Base-by-base conservation (phyloP, 1,284 basidiomycete species). In the Irpex rosettiformis region DNA sequence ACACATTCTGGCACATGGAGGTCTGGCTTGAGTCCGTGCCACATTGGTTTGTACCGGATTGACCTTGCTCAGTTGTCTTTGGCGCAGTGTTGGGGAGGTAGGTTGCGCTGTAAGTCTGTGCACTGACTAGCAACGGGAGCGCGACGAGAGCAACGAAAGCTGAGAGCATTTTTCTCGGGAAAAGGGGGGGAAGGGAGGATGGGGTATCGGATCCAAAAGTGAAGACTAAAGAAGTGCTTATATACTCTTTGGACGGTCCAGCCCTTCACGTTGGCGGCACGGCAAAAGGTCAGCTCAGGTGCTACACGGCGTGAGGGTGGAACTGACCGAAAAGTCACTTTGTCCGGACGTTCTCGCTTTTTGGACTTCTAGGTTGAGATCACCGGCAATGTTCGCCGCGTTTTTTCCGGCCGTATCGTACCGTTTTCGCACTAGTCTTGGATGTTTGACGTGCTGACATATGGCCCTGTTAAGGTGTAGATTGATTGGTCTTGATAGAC, bases 1-100 rank as follows among this genome's bases (percentile, higher is more conserved):
- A 87, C 2, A 79, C 81, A 64, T 85, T 86, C 65, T 91, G 89
- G 71, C 88, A 91, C 60, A 73, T 71, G 3, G 84, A 86, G 8
- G 75, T 76, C 70, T 86, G 84, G 67, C 75, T 80, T 28, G 76
- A 73, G n/a, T 70, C 73, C 2, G 80, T 79, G 8, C 83, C 85
- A 71, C 89, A 91, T 56, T 77, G 72, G 68, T 88, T 85, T 18
- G 83, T 84, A n/a, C 85, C 86, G 27, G 77, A 63, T 69, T 88
- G 88, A 24, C 85, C 88, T 42, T 80, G 68, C 67, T 89, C 80
- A 5, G 80, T 77, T n/a, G 75, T 72, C 28, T 71, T 67, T 3
- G 83, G 84, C 1, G 75, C 74, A 62, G 80, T 80, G 1, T 74
- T 75, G 30, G 70, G 73, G 37, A 70, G 64, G 61, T 76, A 78